Percentiles rank a stretch among this genome's conserved stretches.
Evolutionary conservation across 2,329 filamentous ascomycete species (phyloP).

Genomic region (Penicillium sp.): DNA sequence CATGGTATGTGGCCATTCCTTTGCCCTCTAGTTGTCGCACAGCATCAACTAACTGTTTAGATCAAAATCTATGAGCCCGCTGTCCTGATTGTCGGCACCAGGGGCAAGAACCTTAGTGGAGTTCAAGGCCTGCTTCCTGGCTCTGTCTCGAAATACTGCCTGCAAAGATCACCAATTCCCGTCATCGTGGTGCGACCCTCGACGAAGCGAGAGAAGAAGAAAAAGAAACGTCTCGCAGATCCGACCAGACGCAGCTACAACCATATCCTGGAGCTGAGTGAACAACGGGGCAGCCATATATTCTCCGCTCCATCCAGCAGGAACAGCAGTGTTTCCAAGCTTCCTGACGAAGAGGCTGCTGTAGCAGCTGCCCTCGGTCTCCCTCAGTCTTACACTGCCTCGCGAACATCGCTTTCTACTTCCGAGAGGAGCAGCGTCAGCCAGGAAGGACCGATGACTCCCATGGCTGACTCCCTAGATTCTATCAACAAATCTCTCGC

Average conservation of each 20-base stretch:
- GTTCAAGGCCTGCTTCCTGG: constrained; percentile 86
- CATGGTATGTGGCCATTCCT: constrained; percentile 63
- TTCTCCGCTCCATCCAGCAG: constrained; percentile 56
- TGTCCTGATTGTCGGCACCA: constrained; percentile 87
- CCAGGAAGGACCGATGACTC: constrained; percentile 33
- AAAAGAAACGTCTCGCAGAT: constrained; percentile 80
- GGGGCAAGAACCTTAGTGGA: constrained; percentile 81
- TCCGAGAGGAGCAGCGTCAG: constrained; percentile 41
- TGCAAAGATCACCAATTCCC: constrained; percentile 90
- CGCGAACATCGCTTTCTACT: constrained; percentile 41
- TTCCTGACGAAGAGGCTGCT: constrained; percentile 54
- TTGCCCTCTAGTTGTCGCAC: not conserved
- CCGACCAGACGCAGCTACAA: constrained; percentile 76
- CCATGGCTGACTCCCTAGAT: constrained; percentile 30
- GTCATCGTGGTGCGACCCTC: constrained; percentile 90
- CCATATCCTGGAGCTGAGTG: constrained; percentile 73
- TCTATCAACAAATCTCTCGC: constrained; percentile 32
- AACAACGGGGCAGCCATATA: constrained; percentile 55
- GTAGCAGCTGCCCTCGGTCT: constrained; percentile 56
- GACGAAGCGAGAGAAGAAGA: constrained; percentile 87
- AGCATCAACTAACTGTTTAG: constrained; percentile 49
- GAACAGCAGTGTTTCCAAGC: constrained; percentile 51
- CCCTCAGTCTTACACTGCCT: constrained; percentile 37
- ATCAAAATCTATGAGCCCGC: constrained; percentile 91
- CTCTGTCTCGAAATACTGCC: constrained; percentile 91